phyloP scores from a whole-genome alignment of 345 rosid species.

The Camelina laxa region DNA sequence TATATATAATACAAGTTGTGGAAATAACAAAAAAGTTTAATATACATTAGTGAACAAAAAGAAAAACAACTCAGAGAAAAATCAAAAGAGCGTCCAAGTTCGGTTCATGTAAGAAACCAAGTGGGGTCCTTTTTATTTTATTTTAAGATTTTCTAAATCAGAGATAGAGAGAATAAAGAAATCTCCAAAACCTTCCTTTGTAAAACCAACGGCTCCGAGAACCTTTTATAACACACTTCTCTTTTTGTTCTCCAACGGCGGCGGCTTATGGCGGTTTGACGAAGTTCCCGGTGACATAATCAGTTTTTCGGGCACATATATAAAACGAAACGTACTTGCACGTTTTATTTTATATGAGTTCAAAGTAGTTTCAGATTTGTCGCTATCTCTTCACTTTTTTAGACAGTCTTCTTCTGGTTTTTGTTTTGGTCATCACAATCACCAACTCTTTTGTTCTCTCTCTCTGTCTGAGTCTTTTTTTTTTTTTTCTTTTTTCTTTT shows the following conservation, averaged over 20 bases:
- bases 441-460: slow-evolving; percentile 18
- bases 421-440: slow-evolving; percentile 11
- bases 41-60: slow-evolving; percentile 19
- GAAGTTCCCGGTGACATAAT: slow-evolving; percentile 4
- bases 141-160: slow-evolving; percentile 14
- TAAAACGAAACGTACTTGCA: background rate
- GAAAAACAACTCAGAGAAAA: slow-evolving; percentile 20
- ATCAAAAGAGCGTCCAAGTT: slow-evolving; percentile 43
- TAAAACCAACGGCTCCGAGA: slow-evolving; percentile 43
- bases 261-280: slow-evolving; percentile 41
- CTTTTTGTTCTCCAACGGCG: slow-evolving; percentile 33
- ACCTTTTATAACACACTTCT: slow-evolving; percentile 24
- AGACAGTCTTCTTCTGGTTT: slow-evolving; percentile 6
- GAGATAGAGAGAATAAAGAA: slow-evolving; percentile 14
- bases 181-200: slow-evolving; percentile 36
- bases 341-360: slow-evolving; percentile 22
- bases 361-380: slow-evolving; percentile 35
- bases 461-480: background rate
- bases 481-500: too few species aligned
- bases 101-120: slow-evolving; percentile 45
- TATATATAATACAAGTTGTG: slow-evolving; percentile 19
- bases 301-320: slow-evolving; percentile 1
- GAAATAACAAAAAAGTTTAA: slow-evolving; percentile 24
- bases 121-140: slow-evolving; percentile 34
- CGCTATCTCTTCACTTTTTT: slow-evolving; percentile 35